Conservation (phyloP, 1,284 basidiomycete genomes). For the Boletus smithii region DNA sequence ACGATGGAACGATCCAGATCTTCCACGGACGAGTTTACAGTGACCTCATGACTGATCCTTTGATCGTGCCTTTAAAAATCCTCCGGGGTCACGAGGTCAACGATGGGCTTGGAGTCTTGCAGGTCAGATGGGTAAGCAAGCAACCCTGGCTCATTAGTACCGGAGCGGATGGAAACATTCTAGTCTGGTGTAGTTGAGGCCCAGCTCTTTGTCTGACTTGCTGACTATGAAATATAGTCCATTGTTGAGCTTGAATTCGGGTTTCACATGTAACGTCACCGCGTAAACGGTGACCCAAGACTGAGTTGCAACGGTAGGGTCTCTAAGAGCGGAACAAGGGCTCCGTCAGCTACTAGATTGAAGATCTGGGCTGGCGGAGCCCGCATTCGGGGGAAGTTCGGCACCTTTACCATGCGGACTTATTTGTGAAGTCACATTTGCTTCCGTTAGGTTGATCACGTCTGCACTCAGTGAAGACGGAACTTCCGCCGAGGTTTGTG, state of each 20-base stretch:
- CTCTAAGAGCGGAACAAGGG: constrained; percentile 7
- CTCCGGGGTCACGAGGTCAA: constrained; percentile 83
- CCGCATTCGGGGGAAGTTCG: constrained; percentile 1
- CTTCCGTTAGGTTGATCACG: constrained; percentile 8
- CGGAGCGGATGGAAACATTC: constrained; percentile 88
- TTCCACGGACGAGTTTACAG: constrained; percentile 95
- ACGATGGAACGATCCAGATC: constrained; percentile 95
- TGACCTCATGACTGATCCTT: constrained; percentile 92
- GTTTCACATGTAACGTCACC: constrained; percentile 12
- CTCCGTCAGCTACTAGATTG: neutral
- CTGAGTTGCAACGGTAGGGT: constrained; percentile 2
- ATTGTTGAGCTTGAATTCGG: constrained; percentile 30
- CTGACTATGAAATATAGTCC: constrained; percentile 26
- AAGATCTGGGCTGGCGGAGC: constrained; percentile 3
- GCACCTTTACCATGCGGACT: constrained; percentile 2
- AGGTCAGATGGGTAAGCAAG: constrained; percentile 84
- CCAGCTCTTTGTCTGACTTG: constrained; percentile 29
- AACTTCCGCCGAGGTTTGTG: neutral
- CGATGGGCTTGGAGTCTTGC: constrained; percentile 89
- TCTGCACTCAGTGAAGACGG: neutral
- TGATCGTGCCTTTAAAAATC: constrained; percentile 97
- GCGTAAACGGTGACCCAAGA: constrained; percentile 12
- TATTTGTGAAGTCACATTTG: constrained; percentile 6
- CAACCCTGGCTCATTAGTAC: constrained; percentile 94
- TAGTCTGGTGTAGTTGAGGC: constrained; percentile 79